Evolutionary conservation across 2,329 filamentous ascomycete genomes (phyloP), one percentile per base, ranked within the genome.

Genomic region (Aspergillus japonicus): DNA sequence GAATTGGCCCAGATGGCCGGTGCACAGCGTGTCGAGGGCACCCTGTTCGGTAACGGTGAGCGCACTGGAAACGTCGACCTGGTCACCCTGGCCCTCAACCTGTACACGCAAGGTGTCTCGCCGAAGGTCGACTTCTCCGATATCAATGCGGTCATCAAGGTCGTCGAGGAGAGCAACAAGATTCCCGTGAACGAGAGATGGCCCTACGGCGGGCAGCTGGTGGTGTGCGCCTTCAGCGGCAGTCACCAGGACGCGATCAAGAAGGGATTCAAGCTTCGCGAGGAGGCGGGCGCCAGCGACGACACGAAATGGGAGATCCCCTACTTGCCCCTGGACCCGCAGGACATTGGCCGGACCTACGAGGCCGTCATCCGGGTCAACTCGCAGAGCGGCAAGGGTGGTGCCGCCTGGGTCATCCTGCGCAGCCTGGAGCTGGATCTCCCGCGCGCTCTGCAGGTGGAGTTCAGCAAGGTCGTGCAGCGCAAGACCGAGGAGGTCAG

Each of bases 351-450:
- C 54, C 88, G 94, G 59, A 97, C 89, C n/a, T 98, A 98, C 84
- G 93, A 98, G 78, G 94, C 94, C 60, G 90, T 98, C 73, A 98
- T 98, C 73, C 90, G 94, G 61, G 94, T 98, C 84, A 99, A 98
- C 82, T 96, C 91, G 19, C 94, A 98, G 76, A 91, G 87, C 69
- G 94, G 94, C 66, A 98, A 99, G 81, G 94, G 94, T 62, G 95
- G 95, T 68, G 89, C 91, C 61, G 93, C 94, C 54, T 98, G 91
- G 91, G 90, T 98, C 73, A 93, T 98, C 73, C 88, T 93, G 73
- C 89, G 90, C 68, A 89, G 92, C 71, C 86, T 98, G 63, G 87
- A 95, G 71, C 89, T 98, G 70, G 95, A 98, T 75, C 86, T 98
- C 54, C 95, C 95, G 16, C 91, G 95, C 63, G 92, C 92, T 56